A percentile compares a stretch with the other conserved stretches of the same genome.
Evolutionary conservation across 208 protist genomes (phyloP).

Genomic region (Trichomonas gallinae): DNA sequence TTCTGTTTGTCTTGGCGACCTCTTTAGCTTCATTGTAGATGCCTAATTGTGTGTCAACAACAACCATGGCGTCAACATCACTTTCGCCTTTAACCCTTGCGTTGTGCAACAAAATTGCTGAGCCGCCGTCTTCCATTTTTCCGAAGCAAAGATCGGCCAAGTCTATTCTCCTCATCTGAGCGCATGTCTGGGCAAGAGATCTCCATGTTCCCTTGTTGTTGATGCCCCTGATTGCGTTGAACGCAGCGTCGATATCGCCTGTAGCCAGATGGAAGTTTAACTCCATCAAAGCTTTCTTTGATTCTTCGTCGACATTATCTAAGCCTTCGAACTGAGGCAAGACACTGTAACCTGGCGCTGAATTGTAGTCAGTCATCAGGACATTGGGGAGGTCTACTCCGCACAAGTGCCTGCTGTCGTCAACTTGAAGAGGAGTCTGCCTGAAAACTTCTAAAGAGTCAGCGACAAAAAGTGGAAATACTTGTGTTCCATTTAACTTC

Average conservation of each 20-base stretch:
- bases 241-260: not conserved
- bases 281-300: conserved; percentile 13
- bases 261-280: conserved; percentile 5
- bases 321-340: not conserved
- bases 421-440: not conserved
- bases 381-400: not conserved
- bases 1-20: not conserved
- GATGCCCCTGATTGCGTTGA: not conserved
- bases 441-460: not conserved
- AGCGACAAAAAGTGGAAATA: not conserved
- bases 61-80: not conserved
- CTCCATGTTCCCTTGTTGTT: conserved; percentile 20
- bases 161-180: not conserved
- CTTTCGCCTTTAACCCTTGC: not conserved
- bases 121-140: conserved; percentile 2
- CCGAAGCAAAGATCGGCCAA: not conserved
- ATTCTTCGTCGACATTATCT: not conserved
- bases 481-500: not conserved
- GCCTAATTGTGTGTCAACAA: not conserved
- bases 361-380: not conserved
- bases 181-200: not conserved
- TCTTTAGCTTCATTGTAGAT: not conserved
- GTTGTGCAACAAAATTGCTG: not conserved
- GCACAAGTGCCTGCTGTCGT: not conserved
- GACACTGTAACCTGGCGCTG: not conserved